phyloP scores from a whole-genome alignment of 1,139 yeast genomes.

The Pichia sp. region DNA sequence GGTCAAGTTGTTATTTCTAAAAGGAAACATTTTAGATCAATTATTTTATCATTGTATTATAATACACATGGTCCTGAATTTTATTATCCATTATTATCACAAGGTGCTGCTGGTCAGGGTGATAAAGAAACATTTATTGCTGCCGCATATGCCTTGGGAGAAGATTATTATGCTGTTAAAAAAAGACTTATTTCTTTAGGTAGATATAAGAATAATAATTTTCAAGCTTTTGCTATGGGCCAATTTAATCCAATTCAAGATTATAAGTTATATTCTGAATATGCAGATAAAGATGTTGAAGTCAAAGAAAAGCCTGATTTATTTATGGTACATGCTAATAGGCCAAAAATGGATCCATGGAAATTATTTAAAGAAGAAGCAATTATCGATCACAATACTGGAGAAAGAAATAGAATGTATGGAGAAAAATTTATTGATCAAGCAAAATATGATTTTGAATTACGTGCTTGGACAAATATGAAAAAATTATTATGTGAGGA shows the following conservation, averaged over 20 bases:
- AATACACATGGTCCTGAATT: slow-evolving; percentile 72
- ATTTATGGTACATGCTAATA: slow-evolving; percentile 24
- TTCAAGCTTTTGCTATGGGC: slow-evolving; percentile 56
- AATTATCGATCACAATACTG: not conserved
- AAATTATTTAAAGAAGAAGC: slow-evolving; percentile 14
- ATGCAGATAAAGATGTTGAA: slow-evolving; percentile 14
- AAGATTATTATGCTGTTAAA: slow-evolving; percentile 64
- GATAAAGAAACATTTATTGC: slow-evolving; percentile 87
- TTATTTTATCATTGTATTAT: slow-evolving; percentile 67
- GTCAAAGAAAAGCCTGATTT: slow-evolving; percentile 21
- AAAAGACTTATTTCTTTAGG: slow-evolving; percentile 29
- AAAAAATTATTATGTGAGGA: slow-evolving; percentile 29
- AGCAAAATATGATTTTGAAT: slow-evolving; percentile 31
- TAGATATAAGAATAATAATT: slow-evolving; percentile 31
- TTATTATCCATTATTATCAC: slow-evolving; percentile 78
- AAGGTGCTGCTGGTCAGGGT: slow-evolving; percentile 84
- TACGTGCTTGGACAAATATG: slow-evolving; percentile 1
- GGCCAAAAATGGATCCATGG: slow-evolving; percentile 28
- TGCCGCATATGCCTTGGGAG: slow-evolving; percentile 59
- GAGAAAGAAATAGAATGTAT: slow-evolving; percentile 17
- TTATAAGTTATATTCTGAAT: slow-evolving; percentile 30
- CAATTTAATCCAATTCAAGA: slow-evolving; percentile 65
- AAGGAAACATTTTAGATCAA: slow-evolving; percentile 53
- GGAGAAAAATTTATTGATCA: slow-evolving; percentile 42
- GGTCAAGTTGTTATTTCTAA: slow-evolving; percentile 75